phyloP scores from a whole-genome alignment of 768 basidiomycete species.

The Boletus rubropictus region DNA sequence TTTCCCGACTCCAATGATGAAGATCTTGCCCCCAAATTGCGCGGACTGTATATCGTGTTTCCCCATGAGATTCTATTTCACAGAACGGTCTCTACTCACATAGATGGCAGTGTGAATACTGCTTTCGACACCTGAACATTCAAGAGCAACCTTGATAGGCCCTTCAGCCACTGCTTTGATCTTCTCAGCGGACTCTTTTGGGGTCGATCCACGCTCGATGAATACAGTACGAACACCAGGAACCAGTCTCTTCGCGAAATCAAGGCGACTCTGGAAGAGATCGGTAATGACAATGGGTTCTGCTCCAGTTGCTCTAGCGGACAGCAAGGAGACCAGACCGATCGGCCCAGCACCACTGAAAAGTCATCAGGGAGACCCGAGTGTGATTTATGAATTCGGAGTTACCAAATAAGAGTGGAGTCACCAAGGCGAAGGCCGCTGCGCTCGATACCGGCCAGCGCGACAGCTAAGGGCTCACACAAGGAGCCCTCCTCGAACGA shows the following conservation, averaged over 20 bases:
- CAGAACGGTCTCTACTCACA: conserved; percentile 30
- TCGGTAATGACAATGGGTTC: conserved; percentile 69
- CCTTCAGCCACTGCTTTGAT: conserved; percentile 50
- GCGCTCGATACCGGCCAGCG: conserved; percentile 62
- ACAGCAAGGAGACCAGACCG: conserved; percentile 55
- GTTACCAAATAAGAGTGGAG: conserved; percentile 54
- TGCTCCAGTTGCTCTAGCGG: conserved; percentile 62
- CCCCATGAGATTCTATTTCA: background rate
- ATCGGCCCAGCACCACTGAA: conserved; percentile 63
- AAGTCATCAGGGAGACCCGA: conserved; percentile 12
- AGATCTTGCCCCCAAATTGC: conserved; percentile 61
- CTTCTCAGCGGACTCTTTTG: conserved; percentile 46
- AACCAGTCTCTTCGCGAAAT: conserved; percentile 58
- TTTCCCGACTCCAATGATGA: conserved; percentile 66
- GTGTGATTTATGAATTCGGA: background rate
- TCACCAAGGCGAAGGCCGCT: conserved; percentile 61
- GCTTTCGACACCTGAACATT: conserved; percentile 61
- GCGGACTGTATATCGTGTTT: conserved; percentile 39
- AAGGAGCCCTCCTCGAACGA: conserved; percentile 65
- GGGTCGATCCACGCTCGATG: conserved; percentile 40
- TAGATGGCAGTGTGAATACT: conserved; percentile 56
- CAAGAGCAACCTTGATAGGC: conserved; percentile 47
- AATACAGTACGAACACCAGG: conserved; percentile 54
- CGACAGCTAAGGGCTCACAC: conserved; percentile 64
- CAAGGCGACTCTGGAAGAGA: conserved; percentile 57